Evolutionary conservation across 768 basidiomycete genomes (phyloP).

Genomic region (Boletus rubescentipes): DNA sequence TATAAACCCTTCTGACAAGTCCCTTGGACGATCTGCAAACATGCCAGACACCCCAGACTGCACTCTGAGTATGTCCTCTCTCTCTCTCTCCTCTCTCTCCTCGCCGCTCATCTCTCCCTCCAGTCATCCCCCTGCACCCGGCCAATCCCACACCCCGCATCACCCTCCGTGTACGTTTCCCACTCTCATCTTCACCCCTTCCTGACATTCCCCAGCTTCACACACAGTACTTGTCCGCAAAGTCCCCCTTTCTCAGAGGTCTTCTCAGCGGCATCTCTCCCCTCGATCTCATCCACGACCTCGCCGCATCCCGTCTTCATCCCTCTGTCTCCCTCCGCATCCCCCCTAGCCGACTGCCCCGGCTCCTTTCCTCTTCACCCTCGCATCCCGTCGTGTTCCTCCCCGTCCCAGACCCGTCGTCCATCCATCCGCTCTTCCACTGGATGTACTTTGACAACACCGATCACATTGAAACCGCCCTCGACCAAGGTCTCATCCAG

Average conservation of each 20-base stretch:
- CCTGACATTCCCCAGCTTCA: constrained; percentile 55
- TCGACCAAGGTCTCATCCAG: constrained; percentile 61
- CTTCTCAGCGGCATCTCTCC: constrained; percentile 69
- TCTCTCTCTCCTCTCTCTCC: background rate
- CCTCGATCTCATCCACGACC: constrained; percentile 52
- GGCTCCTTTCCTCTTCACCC: constrained; percentile 59
- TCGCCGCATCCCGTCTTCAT: constrained; percentile 19
- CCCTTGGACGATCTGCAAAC: background rate
- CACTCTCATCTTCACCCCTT: background rate
- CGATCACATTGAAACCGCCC: constrained; percentile 60
- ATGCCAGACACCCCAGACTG: constrained; percentile 50
- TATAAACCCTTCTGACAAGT: background rate
- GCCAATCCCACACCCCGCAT: constrained; percentile 44
- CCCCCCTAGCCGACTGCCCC: constrained; percentile 58
- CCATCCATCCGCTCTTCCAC: constrained; percentile 70
- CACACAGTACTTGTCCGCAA: constrained; percentile 77
- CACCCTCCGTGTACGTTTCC: constrained; percentile 54
- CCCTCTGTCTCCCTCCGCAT: constrained; percentile 32
- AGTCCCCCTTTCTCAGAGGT: constrained; percentile 69
- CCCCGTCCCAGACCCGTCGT: constrained; percentile 71
- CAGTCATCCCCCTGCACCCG: constrained; percentile 47
- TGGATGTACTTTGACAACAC: constrained; percentile 83
- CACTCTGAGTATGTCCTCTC: constrained; percentile 57
- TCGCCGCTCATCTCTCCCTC: background rate
- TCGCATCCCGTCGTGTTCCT: constrained; percentile 70